Evolutionary conservation across 108 stramenopile genomes (phyloP), one percentile per base, ranked within the genome.

Genomic region (Cylindrotheca closterium): DNA sequence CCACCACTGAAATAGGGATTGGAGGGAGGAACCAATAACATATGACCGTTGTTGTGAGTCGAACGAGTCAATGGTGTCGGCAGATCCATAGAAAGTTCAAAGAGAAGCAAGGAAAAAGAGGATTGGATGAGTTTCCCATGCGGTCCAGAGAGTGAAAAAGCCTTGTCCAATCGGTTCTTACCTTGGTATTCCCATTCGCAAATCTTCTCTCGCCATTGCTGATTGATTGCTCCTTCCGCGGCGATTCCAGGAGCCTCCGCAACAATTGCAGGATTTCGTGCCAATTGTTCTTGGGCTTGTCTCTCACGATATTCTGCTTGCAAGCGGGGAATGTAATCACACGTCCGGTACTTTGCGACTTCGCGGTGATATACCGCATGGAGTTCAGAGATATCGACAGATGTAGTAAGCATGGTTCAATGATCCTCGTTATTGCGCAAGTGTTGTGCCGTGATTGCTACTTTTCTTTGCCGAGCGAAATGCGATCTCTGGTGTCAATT

Each of bases 131-230:
- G 42, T 37, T 32, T 19, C 25, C 58, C 3, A 15, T 32, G 47
- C n/a, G 10, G 2, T 1, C 23, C 0, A 31, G 19, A 34, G 1
- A 32, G 2, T 22, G 27, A 4, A 31, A 1, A 34, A 37, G 4
- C 24, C n/a, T 25, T 5, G 25, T 7, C 5, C 25, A 19, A 5
- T 15, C 8, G 34, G 26, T 15, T 34, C 73, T 55, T 74, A 74
- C 73, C 68, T 57, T 78, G 70, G 50, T 78, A 78, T 26, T 64
- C 64, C 77, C 77, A 78, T 52, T 78, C 77, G 30, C 77, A 78
- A 10, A 78, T 78, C 52, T 75, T 73, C 46, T 80, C 75, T 0
- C 86, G 65, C 59, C 86, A 88, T n/a, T 63, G 60, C 47, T 78
- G 69, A 33, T 73, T 73, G 32, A 76, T 79, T 51, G 23, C 47